phyloP scores from a whole-genome alignment of 2,329 filamentous ascomycete species.

The Tetracladium maxilliforme region DNA sequence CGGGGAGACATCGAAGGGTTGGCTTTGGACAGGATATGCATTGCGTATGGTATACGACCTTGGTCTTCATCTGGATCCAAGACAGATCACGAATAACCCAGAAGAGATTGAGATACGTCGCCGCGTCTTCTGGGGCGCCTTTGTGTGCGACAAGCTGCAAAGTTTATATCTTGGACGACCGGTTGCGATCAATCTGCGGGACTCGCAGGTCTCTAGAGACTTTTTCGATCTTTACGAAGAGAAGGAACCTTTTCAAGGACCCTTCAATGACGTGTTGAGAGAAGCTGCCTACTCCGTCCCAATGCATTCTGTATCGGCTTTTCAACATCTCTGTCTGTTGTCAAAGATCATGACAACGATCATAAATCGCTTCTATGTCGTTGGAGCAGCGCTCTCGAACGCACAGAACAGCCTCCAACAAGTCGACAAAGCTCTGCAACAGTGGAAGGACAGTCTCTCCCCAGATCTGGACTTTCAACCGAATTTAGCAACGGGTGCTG shows the following conservation, averaged over 20 bases:
- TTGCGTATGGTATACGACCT: slow-evolving; percentile 24
- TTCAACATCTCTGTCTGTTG: slow-evolving; percentile 17
- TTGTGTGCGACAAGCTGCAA: slow-evolving; percentile 15
- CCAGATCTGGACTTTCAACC: slow-evolving; percentile 9
- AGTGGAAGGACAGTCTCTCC: slow-evolving; percentile 14
- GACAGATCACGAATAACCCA: slow-evolving; percentile 9
- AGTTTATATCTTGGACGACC: slow-evolving; percentile 15
- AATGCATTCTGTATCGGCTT: slow-evolving; percentile 17
- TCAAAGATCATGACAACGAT: slow-evolving; percentile 21
- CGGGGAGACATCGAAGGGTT: slow-evolving; percentile 11
- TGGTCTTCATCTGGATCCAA: slow-evolving; percentile 19
- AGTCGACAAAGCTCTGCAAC: slow-evolving; percentile 11
- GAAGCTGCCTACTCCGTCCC: not conserved
- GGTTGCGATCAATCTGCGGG: slow-evolving; percentile 8
- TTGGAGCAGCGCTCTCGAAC: slow-evolving; percentile 11
- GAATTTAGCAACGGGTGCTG: slow-evolving; percentile 10
- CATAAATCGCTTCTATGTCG: slow-evolving; percentile 17
- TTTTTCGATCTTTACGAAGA: slow-evolving; percentile 13
- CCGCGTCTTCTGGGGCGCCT: slow-evolving; percentile 18
- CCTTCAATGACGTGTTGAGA: slow-evolving; percentile 1
- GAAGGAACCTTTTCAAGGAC: slow-evolving; percentile 5
- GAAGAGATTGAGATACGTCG: slow-evolving; percentile 15
- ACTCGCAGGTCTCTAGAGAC: slow-evolving; percentile 9
- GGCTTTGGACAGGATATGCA: slow-evolving; percentile 23
- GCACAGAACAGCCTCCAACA: slow-evolving; percentile 11